phyloP scores from a whole-genome alignment of 73 alveolate genomes.

The Paraurostyla sp. region DNA sequence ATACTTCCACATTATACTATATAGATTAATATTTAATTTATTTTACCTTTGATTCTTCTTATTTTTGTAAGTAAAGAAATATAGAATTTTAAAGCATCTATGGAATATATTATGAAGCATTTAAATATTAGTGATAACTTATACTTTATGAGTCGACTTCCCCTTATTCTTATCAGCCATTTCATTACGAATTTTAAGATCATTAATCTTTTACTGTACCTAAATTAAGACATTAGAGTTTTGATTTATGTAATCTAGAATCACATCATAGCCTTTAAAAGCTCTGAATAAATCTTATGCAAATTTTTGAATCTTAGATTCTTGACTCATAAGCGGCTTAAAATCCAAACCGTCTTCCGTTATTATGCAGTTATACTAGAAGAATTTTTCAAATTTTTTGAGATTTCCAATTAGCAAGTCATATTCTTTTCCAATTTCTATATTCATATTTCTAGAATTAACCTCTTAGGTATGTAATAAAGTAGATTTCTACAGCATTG shows the following conservation, averaged over 20 bases:
- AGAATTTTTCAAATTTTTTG: slow-evolving; percentile 4
- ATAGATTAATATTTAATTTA: too few relatives aligned
- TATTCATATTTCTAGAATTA: too few relatives aligned
- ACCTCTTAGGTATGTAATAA: not conserved
- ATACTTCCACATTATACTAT: slow-evolving; percentile 45
- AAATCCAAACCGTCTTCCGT: not conserved
- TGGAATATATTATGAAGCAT: not conserved
- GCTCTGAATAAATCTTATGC: slow-evolving; percentile 1
- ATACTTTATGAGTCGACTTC: too few relatives aligned
- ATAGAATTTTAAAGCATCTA: not conserved
- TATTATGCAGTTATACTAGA: not conserved
- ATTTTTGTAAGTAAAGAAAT: not conserved
- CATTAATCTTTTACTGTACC: not conserved
- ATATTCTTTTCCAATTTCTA: not conserved
- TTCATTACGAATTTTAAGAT: not conserved
- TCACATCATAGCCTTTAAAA: slow-evolving; percentile 12
- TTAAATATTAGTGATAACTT: not conserved
- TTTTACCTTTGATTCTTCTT: not conserved
- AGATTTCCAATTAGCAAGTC: not conserved
- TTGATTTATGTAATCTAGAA: not conserved
- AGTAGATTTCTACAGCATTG: not conserved
- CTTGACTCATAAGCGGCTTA: not conserved
- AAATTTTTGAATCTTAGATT: not conserved
- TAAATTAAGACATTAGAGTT: not conserved
- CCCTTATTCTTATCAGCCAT: not conserved